Conservation (phyloP, 208 protist species). For the Acanthamoeba castellanii region DNA sequence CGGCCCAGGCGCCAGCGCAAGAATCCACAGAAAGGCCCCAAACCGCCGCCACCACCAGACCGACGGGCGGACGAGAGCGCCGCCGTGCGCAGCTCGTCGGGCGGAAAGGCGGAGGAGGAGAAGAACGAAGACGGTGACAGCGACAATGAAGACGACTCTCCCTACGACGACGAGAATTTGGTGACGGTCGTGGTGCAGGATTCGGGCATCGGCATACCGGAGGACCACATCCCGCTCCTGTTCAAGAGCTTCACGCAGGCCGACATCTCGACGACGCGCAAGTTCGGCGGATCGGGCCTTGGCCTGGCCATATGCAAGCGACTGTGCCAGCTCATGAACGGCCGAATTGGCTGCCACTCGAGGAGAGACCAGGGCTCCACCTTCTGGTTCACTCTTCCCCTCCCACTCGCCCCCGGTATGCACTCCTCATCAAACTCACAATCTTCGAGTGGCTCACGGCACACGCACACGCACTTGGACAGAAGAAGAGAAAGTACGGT, state of each 20-base stretch:
- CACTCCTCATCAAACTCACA: not conserved
- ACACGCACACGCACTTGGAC: not conserved
- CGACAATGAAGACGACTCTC: not conserved
- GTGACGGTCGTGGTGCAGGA: slow-evolving; percentile 70
- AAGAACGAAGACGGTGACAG: not conserved
- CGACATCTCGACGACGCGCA: slow-evolving; percentile 77
- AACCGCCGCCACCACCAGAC: too few species aligned
- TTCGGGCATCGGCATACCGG: slow-evolving; percentile 86
- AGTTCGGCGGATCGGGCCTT: slow-evolving; percentile 86
- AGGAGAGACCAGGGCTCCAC: not conserved
- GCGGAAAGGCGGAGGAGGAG: not conserved
- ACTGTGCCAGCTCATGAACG: slow-evolving; percentile 79
- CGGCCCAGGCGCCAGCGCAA: not conserved
- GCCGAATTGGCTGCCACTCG: not conserved
- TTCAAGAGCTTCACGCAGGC: slow-evolving; percentile 85
- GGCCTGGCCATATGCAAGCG: slow-evolving; percentile 83
- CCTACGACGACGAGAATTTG: not conserved
- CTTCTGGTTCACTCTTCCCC: slow-evolving; percentile 61
- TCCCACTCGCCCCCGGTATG: not conserved
- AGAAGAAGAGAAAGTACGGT: not conserved
- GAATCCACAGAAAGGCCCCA: not conserved
- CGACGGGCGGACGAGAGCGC: too few species aligned
- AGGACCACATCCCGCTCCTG: slow-evolving; percentile 76
- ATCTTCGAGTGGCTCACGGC: not conserved
- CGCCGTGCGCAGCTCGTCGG: too few species aligned